Evolutionary conservation across 768 basidiomycete genomes (phyloP).

Genomic region (Kwoniella newhampshirensis): DNA sequence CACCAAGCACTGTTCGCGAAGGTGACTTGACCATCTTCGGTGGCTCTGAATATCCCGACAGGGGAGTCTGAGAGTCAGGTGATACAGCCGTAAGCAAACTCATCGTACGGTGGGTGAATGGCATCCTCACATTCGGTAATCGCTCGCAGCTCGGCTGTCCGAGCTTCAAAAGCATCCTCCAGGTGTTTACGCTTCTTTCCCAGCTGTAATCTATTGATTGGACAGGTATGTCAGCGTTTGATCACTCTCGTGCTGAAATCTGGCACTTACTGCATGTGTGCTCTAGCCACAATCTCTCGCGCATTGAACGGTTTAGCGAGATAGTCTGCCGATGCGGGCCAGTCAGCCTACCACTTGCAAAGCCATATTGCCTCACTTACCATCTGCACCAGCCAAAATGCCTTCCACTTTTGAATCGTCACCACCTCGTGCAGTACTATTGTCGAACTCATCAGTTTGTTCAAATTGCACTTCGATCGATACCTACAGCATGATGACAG

Average conservation of each 20-base stretch:
- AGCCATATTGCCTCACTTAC: slow-evolving; percentile 21
- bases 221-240: slow-evolving; percentile 2
- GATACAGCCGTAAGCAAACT: too few species aligned
- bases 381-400: slow-evolving; percentile 54
- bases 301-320: slow-evolving; percentile 54
- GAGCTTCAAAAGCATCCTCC: slow-evolving; percentile 42
- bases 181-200: slow-evolving; percentile 51
- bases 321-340: slow-evolving; percentile 40
- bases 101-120: too few species aligned
- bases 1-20: slow-evolving; percentile 42
- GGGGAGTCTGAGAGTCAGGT: slow-evolving; percentile 36
- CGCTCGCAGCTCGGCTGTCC: slow-evolving; percentile 47
- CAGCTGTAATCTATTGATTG: slow-evolving; percentile 43
- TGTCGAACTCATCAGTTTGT: slow-evolving; percentile 1
- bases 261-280: slow-evolving; percentile 32
- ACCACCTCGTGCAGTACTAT: slow-evolving; percentile 52
- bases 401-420: slow-evolving; percentile 54
- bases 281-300: slow-evolving; percentile 53
- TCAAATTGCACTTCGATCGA: neutral
- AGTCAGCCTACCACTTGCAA: neutral
- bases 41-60: slow-evolving; percentile 46
- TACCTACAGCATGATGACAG: slow-evolving; percentile 50
- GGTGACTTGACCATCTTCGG: slow-evolving; percentile 25
- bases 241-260: too few species aligned
- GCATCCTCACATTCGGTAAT: slow-evolving; percentile 44